Evolutionary conservation across 192 early-diverging fungal species (phyloP).

Genomic region (Spinellus fusiger): DNA sequence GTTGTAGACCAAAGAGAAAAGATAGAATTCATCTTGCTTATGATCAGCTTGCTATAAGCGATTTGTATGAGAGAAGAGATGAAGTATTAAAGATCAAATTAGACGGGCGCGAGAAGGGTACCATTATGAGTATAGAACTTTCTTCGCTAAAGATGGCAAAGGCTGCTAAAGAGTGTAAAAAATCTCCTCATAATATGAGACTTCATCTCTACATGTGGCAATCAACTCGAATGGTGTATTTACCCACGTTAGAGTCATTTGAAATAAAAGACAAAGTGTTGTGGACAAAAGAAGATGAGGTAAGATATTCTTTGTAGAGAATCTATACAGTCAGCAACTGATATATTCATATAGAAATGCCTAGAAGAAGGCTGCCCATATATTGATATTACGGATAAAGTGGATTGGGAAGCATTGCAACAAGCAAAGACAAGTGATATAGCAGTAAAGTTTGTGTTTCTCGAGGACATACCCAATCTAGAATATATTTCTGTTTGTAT

Average conservation of each 20-base stretch:
- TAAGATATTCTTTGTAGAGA: not conserved
- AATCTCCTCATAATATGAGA: not conserved
- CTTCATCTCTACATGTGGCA: constrained; percentile 4
- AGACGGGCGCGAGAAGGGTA: not conserved
- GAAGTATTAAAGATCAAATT: not conserved
- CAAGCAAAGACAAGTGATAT: not conserved
- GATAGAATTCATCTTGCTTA: not conserved
- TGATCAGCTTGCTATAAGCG: constrained; percentile 2
- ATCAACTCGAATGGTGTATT: constrained; percentile 3
- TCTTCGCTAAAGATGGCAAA: not conserved
- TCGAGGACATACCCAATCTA: not conserved
- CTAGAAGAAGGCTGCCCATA: constrained; percentile 2
- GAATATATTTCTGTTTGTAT: constrained; percentile 1
- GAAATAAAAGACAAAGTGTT: not conserved
- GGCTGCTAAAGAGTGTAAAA: not conserved
- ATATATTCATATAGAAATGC: not conserved
- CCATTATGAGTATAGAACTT: not conserved
- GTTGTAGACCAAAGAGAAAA: too few species aligned
- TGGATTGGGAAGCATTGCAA: not conserved
- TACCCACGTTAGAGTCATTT: not conserved
- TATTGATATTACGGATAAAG: constrained; percentile 13
- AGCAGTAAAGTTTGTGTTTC: not conserved
- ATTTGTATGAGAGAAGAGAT: constrained; percentile 7
- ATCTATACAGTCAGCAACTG: not conserved
- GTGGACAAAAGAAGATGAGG: not conserved